Evolutionary conservation across 208 protist species (phyloP), one percentile per base, ranked within the genome.

Genomic region (Leishmania lainsoni): DNA sequence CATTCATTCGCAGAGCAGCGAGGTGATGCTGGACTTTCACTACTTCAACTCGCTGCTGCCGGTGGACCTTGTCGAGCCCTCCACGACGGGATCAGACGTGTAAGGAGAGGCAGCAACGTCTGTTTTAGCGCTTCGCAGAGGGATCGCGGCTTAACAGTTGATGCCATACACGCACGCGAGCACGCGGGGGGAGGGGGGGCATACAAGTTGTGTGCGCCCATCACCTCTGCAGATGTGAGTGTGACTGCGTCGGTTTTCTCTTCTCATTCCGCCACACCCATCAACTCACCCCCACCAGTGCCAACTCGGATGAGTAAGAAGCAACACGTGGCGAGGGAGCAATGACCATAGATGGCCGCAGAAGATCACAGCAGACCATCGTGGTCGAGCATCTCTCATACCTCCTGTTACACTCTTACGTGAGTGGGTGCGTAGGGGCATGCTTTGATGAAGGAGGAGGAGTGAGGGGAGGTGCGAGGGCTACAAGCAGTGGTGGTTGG

Each of bases 31-130:
- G 5, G 92, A 97, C 82, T 97, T 94, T 63, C 92, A 97, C 85
- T 94, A 94, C 86, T 97, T 97, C 78, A 95, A 97, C 68, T 90
- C 90, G 20, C 70, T 97, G 78, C 76, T 94, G 56, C 91, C 93
- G 20, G 69, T 87, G 59, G 75, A 86, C 48, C 85, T 86, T 58
- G 71, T 87, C 16, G 90, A 92, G 82, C 89, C 87, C 29, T 91
- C 90, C 65, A 92, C 92, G 42, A 88, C 88, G 8, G 89, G 92
- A 14, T 92, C 86, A 0, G 89, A 92, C 35, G 26, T 69, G 58
- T 86, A 56, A 74, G n/a, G 72, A 32, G 9, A 65, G 20, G 39
- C 14, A 35, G 14, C 10, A 49, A 1, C 12, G 32, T 20, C 65
- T 42, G n/a, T 22, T 48, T 22, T n/a, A 22, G 65, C 6, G n/a